Percentiles rank a stretch among this genome's conserved stretches.
Conservation (phyloP, 2,329 filamentous ascomycete genomes). For the Aspergillus sp. region DNA sequence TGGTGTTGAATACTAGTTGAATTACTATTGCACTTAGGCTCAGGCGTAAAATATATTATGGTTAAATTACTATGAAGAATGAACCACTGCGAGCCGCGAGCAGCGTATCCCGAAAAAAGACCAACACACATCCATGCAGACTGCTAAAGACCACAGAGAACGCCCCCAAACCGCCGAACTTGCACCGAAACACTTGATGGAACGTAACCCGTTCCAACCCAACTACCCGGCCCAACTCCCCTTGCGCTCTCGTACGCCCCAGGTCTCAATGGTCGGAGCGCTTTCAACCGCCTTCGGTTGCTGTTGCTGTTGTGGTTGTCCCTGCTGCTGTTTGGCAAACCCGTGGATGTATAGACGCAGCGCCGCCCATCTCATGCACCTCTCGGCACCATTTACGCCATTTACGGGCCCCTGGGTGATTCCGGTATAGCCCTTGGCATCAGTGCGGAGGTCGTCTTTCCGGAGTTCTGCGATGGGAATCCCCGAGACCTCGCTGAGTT, state of each 20-base stretch:
- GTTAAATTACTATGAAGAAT: too few relatives aligned
- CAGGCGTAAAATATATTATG: too few relatives aligned
- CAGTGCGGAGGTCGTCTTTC: constrained; percentile 56
- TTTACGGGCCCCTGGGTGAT: constrained; percentile 24
- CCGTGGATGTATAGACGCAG: constrained; percentile 74
- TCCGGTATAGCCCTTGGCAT: constrained; percentile 65
- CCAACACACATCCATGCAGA: too few relatives aligned
- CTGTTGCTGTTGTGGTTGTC: constrained; percentile 72
- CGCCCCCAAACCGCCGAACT: too few relatives aligned
- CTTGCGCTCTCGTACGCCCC: constrained; percentile 50
- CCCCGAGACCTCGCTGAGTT: constrained; percentile 70
- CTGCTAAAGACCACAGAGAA: too few relatives aligned
- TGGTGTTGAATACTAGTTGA: too few relatives aligned
- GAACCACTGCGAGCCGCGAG: too few relatives aligned
- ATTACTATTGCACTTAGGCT: too few relatives aligned
- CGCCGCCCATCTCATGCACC: constrained; percentile 71
- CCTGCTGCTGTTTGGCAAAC: constrained; percentile 83
- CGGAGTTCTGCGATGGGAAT: constrained; percentile 61
- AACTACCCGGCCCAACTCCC: constrained; percentile 63
- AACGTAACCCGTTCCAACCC: too few relatives aligned
- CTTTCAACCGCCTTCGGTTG: constrained; percentile 51
- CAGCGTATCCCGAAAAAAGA: too few relatives aligned
- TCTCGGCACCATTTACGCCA: constrained; percentile 41
- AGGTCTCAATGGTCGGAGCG: constrained; percentile 48
- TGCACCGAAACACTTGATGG: too few relatives aligned